These are phyloP conservation scores for Geotrichum phurueaensis DNA, from an alignment of 1,139 yeast species.

Conservation along the genomic window DNA sequence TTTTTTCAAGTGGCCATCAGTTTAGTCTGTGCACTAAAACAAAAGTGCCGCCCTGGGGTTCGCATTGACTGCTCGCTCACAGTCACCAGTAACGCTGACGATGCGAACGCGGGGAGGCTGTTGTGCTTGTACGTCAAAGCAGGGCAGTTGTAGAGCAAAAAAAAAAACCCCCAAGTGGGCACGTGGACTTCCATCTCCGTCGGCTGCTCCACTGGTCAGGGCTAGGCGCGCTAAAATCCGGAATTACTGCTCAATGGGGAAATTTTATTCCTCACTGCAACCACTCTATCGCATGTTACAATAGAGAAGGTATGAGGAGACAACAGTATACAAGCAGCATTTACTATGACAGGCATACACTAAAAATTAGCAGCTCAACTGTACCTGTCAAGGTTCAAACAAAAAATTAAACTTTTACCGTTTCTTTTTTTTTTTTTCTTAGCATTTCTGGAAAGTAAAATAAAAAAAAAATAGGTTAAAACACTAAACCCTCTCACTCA, in stretches of 20 bases:
- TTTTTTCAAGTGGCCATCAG: background rate
- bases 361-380: background rate
- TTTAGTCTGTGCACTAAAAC: background rate
- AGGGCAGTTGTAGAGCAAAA: background rate
- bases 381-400: background rate
- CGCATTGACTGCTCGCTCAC: background rate
- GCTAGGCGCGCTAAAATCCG: background rate
- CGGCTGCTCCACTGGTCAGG: background rate
- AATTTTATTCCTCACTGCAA: background rate
- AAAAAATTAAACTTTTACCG: background rate
- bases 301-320: background rate
- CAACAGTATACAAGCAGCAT: background rate
- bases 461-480: too few relatives aligned
- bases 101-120: too few relatives aligned
- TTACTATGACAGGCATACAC: background rate
- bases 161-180: background rate
- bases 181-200: too few relatives aligned
- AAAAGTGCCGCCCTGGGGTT: background rate
- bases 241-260: background rate
- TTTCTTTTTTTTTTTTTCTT: background rate
- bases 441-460: background rate
- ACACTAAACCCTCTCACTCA: too few relatives aligned
- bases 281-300: background rate
- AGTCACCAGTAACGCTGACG: background rate
- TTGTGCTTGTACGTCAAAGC: too few relatives aligned